Conservation (phyloP, 352 stramenopile species). For the Globisporangium canariense region DNA sequence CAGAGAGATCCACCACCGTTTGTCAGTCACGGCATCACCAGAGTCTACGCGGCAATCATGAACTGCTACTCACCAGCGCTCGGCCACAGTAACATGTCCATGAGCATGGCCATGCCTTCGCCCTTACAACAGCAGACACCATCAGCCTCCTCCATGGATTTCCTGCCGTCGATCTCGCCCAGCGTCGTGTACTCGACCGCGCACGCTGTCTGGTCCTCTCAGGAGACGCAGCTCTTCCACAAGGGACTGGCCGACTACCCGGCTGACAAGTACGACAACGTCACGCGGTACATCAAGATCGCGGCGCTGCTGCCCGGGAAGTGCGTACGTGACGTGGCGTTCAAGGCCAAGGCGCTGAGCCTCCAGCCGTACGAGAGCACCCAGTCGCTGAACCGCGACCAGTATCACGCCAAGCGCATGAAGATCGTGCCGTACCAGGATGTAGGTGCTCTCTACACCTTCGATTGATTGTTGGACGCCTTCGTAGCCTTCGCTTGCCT, state of each 20-base stretch:
- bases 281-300: constrained; percentile 85
- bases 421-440: constrained; percentile 55
- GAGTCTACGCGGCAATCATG: neutral
- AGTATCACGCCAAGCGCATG: constrained; percentile 46
- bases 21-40: too few species aligned
- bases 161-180: constrained; percentile 56
- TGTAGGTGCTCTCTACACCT: constrained; percentile 4
- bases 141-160: neutral
- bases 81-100: constrained; percentile 5
- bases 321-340: constrained; percentile 73
- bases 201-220: constrained; percentile 46
- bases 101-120: constrained; percentile 15
- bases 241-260: constrained; percentile 53
- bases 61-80: constrained; percentile 15
- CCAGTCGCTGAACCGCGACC: constrained; percentile 17
- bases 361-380: constrained; percentile 18
- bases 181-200: constrained; percentile 59
- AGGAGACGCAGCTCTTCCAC: constrained; percentile 68
- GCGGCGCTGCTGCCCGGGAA: constrained; percentile 62
- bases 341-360: constrained; percentile 47
- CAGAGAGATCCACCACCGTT: too few species aligned
- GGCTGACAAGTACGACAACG: constrained; percentile 60
- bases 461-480: neutral
- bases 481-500: neutral
- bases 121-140: constrained; percentile 1